These are phyloP conservation scores for Rhodosporidiobolus odoratus DNA, from an alignment of 768 basidiomycete genomes.

Conservation along the genomic window DNA sequence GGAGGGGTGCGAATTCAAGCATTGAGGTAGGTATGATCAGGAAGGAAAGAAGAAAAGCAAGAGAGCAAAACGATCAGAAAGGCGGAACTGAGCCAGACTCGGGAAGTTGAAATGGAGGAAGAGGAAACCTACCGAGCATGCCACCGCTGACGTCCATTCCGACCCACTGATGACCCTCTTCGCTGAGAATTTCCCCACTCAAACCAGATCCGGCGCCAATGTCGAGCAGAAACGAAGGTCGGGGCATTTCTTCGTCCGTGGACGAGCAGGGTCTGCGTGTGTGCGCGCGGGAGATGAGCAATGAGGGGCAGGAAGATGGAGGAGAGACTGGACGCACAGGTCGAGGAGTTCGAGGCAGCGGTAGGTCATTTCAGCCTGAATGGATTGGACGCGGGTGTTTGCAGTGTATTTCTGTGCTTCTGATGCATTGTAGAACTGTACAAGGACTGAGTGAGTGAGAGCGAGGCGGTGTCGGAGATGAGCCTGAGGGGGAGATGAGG, in stretches of 20 bases:
- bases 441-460: conserved; percentile 1
- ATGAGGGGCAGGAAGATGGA: background rate
- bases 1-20: background rate
- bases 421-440: conserved; percentile 88
- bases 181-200: conserved; percentile 91
- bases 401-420: conserved; percentile 96
- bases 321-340: conserved; percentile 51
- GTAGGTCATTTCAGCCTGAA: conserved; percentile 96
- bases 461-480: background rate
- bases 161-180: conserved; percentile 86
- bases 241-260: conserved; percentile 47
- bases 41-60: background rate
- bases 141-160: conserved; percentile 93
- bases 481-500: background rate
- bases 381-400: conserved; percentile 96
- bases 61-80: background rate
- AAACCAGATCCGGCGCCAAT: conserved; percentile 97
- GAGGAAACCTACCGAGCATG: conserved; percentile 90
- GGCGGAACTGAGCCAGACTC: no score
- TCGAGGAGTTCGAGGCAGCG: conserved; percentile 86
- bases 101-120: no score
- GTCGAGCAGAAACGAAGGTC: conserved; percentile 81
- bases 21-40: background rate
- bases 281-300: background rate
- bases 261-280: background rate